Base-by-base conservation (phyloP, 2,329 filamentous ascomycete genomes). In the Aspergillus sp. region DNA sequence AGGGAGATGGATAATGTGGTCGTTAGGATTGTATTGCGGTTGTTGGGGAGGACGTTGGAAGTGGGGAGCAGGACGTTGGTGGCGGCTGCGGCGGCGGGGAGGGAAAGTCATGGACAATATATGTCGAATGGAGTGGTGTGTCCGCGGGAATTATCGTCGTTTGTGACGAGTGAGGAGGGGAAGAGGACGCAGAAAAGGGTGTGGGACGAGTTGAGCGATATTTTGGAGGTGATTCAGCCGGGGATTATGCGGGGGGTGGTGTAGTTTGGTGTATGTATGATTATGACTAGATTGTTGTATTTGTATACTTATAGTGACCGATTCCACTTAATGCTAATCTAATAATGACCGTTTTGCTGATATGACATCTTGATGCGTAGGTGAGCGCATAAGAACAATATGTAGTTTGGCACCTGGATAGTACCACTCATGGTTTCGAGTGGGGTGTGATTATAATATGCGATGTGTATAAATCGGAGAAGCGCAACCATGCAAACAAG, bases 21-120 rank as follows among this genome's bases (percentile, higher is more conserved):
- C 5, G 6, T 8, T 1, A 21, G 68, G 8, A 15, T 17, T 8
- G 2, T 68, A 3, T 36, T 67, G 50, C 57, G 76, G 8, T 36
- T 80, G 38, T 71, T 74, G 10, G 81, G 76, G 2, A 73, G 82
- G 19, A 75, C 75, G 0, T 77, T 79, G 0, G 83, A 85, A 70
- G 74, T 77, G 3, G 83, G 83, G 1, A 78, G 75, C 59, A 75
- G 83, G 11, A 82, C 78, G 7, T 65, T 81, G 38, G 73, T 82
- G 4, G 69, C 71, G 7, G 79, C 72, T 1, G 77, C 72, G 0
- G 62, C 67, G 2, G 71, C 68, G 0, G 81, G 82, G 1, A 48
- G 63, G 5, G 78, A 81, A 59, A 74, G 73, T 1, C 78, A 84
- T 61, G 83, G 83, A 5, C 63, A 78, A 58, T 84, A 82, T 59